These are phyloP conservation scores for Meira miltonrushii DNA, from an alignment of 1,284 basidiomycete species.

Conservation along the genomic window DNA sequence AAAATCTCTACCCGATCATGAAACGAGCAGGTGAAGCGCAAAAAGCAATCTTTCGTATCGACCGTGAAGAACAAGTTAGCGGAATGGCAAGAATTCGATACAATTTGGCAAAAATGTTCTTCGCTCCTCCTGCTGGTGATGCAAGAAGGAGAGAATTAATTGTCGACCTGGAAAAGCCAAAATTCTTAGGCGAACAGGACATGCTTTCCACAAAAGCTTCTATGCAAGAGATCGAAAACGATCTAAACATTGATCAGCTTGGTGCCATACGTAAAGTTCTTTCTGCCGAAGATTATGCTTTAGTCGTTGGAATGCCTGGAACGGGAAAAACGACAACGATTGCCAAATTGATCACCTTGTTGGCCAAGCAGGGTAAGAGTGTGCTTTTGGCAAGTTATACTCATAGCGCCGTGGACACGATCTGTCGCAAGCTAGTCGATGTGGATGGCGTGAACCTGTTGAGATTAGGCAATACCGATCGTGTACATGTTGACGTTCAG, in stretches of 20 bases:
- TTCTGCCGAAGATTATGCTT: slow-evolving; percentile 77
- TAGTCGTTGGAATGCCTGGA: slow-evolving; percentile 94
- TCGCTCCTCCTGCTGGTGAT: slow-evolving; percentile 58
- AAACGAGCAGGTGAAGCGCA: slow-evolving; percentile 22
- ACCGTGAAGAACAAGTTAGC: slow-evolving; percentile 82
- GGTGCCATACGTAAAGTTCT: slow-evolving; percentile 70
- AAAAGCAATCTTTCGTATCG: slow-evolving; percentile 69
- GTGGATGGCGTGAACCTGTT: slow-evolving; percentile 58
- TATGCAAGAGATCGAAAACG: background rate
- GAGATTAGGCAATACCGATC: slow-evolving; percentile 82
- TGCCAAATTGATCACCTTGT: slow-evolving; percentile 73
- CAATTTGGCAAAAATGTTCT: slow-evolving; percentile 84
- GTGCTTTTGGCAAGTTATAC: slow-evolving; percentile 89
- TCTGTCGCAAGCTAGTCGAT: slow-evolving; percentile 67
- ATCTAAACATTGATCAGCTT: slow-evolving; percentile 71
- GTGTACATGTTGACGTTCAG: slow-evolving; percentile 59
- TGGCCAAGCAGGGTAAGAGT: slow-evolving; percentile 75
- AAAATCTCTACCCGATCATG: slow-evolving; percentile 58
- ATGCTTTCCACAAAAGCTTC: too few relatives aligned
- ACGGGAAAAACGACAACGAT: slow-evolving; percentile 97
- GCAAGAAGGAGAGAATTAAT: slow-evolving; percentile 64
- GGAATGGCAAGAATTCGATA: slow-evolving; percentile 83
- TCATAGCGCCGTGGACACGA: slow-evolving; percentile 95
- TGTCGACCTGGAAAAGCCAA: slow-evolving; percentile 72
- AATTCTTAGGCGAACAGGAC: slow-evolving; percentile 54